Conservation (phyloP, 2,329 filamentous ascomycete genomes). For the Ceratocystis papillata region DNA sequence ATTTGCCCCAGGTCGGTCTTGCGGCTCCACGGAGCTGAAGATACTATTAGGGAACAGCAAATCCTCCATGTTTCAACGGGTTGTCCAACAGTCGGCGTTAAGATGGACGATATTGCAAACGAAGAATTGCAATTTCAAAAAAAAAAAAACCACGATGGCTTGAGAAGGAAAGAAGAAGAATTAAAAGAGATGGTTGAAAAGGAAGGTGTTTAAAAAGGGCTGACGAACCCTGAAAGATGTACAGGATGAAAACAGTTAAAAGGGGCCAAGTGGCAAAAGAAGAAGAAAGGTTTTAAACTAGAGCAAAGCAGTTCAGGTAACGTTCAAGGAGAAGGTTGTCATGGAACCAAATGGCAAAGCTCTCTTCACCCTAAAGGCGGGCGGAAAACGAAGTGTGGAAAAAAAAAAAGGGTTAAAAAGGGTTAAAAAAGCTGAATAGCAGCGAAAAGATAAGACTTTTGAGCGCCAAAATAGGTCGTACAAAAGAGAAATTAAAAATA, state of each 20-base stretch:
- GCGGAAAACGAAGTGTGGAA: conserved; percentile 13
- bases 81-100: conserved; percentile 33
- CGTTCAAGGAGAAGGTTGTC: not conserved
- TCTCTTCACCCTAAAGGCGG: conserved; percentile 18
- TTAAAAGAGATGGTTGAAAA: conserved; percentile 9
- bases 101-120: conserved; percentile 29
- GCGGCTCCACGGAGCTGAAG: not conserved
- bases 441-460: not conserved
- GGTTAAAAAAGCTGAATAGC: not conserved
- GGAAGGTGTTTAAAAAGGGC: conserved; percentile 11
- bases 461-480: not conserved
- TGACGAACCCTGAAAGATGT: not conserved
- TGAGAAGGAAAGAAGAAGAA: conserved; percentile 11
- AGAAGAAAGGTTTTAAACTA: conserved; percentile 10
- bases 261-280: conserved; percentile 5
- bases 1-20: conserved; percentile 16
- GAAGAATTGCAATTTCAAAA: conserved; percentile 20
- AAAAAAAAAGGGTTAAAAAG: not conserved
- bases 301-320: not conserved
- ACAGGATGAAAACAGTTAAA: not conserved
- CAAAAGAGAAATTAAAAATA: not conserved
- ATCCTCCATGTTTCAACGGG: conserved; percentile 27
- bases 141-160: conserved; percentile 3
- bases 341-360: not conserved
- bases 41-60: not conserved